phyloP scores from a whole-genome alignment of 108 stramenopile species.

The Skeletonema potamos region DNA sequence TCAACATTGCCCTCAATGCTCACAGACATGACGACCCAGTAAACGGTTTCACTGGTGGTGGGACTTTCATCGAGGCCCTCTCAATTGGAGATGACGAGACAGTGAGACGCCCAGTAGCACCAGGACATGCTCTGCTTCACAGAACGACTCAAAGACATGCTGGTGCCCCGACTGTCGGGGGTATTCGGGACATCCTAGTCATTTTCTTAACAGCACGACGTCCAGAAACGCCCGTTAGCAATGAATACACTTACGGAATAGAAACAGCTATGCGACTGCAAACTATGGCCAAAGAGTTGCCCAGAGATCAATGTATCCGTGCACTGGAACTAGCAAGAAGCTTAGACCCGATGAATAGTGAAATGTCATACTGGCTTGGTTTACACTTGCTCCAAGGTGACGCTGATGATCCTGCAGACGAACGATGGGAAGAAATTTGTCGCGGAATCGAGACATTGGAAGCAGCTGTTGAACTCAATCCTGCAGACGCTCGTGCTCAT shows the following conservation, averaged over 20 bases:
- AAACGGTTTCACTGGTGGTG: constrained; percentile 57
- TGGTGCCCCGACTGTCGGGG: constrained; percentile 55
- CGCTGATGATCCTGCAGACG: constrained; percentile 27
- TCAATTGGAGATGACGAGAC: constrained; percentile 16
- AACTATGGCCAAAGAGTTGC: constrained; percentile 31
- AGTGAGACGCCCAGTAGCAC: constrained; percentile 45
- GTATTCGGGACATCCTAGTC: constrained; percentile 72
- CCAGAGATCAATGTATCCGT: constrained; percentile 11
- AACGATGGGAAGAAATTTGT: constrained; percentile 39
- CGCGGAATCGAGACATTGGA: constrained; percentile 29
- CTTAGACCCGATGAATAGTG: constrained; percentile 40
- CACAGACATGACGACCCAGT: constrained; percentile 13
- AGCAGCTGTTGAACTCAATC: constrained; percentile 25
- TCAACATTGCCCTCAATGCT: constrained; percentile 67
- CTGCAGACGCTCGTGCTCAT: constrained; percentile 41
- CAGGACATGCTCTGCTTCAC: constrained; percentile 65
- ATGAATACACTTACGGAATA: constrained; percentile 30
- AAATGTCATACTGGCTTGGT: constrained; percentile 45
- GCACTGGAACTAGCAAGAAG: constrained; percentile 27
- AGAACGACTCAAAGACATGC: constrained; percentile 67
- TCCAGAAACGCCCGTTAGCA: not conserved
- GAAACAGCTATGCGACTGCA: constrained; percentile 44
- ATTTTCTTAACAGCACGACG: constrained; percentile 64
- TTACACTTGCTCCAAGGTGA: constrained; percentile 41
- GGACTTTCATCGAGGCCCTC: constrained; percentile 69